phyloP scores from a whole-genome alignment of 495 filamentous ascomycete species.

The Viridothelium virens region DNA sequence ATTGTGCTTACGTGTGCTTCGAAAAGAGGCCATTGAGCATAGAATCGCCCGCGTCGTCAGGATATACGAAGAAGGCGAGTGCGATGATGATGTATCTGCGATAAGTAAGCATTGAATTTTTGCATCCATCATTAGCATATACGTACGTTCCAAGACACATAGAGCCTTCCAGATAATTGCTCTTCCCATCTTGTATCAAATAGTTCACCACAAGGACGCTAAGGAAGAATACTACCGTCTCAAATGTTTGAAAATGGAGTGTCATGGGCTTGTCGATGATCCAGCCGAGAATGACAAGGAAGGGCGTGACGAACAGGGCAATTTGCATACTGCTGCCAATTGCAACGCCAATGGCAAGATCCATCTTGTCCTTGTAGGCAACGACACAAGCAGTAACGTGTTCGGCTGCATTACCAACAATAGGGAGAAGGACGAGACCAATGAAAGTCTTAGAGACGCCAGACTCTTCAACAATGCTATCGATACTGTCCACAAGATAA shows the following conservation, averaged over 20 bases:
- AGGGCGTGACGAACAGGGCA: constrained; percentile 83
- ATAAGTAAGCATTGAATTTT: constrained; percentile 3
- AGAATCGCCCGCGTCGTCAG: constrained; percentile 48
- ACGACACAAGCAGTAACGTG: constrained; percentile 93
- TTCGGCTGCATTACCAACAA: constrained; percentile 96
- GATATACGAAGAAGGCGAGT: constrained; percentile 83
- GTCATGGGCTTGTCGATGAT: constrained; percentile 79
- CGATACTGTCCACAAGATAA: constrained; percentile 88
- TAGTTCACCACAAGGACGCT: constrained; percentile 86
- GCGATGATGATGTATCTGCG: constrained; percentile 77
- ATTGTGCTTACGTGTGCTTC: not conserved
- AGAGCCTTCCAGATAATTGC: constrained; percentile 88
- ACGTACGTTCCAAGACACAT: constrained; percentile 75
- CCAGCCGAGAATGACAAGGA: constrained; percentile 88
- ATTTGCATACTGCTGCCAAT: constrained; percentile 94
- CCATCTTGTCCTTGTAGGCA: constrained; percentile 94
- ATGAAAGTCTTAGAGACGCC: constrained; percentile 95
- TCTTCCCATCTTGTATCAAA: constrained; percentile 87
- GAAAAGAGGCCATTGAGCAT: constrained; percentile 17
- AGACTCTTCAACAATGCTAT: constrained; percentile 70
- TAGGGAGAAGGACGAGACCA: constrained; percentile 88
- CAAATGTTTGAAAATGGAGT: constrained; percentile 83
- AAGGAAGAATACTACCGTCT: constrained; percentile 90
- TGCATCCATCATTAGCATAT: not conserved
- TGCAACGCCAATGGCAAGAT: constrained; percentile 87